Evolutionary conservation across 768 basidiomycete genomes (phyloP), one percentile per base, ranked within the genome.

Genomic region (Serpula lacrymans): DNA sequence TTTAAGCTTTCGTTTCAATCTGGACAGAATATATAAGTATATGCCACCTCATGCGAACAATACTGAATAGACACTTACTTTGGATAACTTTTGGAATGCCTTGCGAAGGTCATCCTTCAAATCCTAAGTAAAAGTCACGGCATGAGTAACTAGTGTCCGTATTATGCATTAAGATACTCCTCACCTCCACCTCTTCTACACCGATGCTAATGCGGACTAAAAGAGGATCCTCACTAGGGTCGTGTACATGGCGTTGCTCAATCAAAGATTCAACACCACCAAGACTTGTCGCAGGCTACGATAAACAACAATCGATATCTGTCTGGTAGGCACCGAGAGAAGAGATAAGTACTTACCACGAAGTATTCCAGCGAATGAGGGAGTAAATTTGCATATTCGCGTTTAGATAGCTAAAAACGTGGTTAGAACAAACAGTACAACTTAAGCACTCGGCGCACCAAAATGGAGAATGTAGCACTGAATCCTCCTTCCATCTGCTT

Each of bases 201-300:
- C 88, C 88, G 30, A 88, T 69, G 50, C 83, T 85, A 23, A 90
- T 59, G 37, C 87, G 70, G 35, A 88, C 62, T 34, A 84, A 54
- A 6, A 72, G 60, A 6, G 84, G 81, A 61, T 88, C 80, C 6
- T 74, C 72, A 21, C 60, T 58, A 0, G 76, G 65, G 52, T 88
- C 84, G 18, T 72, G 75, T 24, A 74, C 65, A 17, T 66, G 47
- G 7, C 85, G 75, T 39, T 86, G 80, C 59, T 90, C 88, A 13
- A 81, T 76, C 24, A 88, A 69, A 5, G 79, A 80, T 56, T 90
- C 88, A 7, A 88, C 84, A 11, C 86, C 82, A 21, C 88, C 88
- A 5, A 89, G 70, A 43, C 81, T 84, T 5, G 84, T 88, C 4
- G 86, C 84, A 35, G 82, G 72, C 82, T 88, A 47, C n/a, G n/a